Base-by-base conservation (phyloP, 2,329 filamentous ascomycete genomes). In the Drechslerella coelobrocha region DNA sequence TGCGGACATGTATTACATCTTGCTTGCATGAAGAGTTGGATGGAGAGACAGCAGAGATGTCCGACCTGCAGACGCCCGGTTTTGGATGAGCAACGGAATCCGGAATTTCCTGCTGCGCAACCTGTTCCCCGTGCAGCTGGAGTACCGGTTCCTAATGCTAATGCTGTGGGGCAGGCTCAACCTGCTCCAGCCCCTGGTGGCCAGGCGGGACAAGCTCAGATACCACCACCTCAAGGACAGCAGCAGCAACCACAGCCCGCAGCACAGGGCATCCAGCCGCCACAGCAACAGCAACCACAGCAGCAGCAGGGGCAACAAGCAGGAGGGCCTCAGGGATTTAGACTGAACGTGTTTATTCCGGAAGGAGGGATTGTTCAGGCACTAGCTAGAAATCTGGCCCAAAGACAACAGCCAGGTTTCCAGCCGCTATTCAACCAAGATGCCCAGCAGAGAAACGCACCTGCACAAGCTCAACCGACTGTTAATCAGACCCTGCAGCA, bases 1-100 rank as follows among this genome's bases (percentile, higher is more conserved):
- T 99, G 94, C 79, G 92, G 93, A 2, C 94, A 99, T 77, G 94
- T 97, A 39, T 81, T 99, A 39, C 94, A 99, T 79, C 89, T 97
- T 74, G 89, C 92, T 51, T 99, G 94, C 78, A 85, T 99, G 65
- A 91, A 94, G 79, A 96, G 92, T 78, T 99, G 94, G 94, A 84
- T 99, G 26, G 94, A 99, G 81, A 85, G 94, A 73, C 94, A 99
- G 79, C 94, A 99, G 80, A 92, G 96, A 31, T 99, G 94, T 78
- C 94, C 94, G 5, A 99, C 92, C 1, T 99, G 94, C 78, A 87
- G 94, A 75, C 86, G 90, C 54, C 88, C 93, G 14, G 94, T 96
- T 14, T 81, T 91, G 37, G 83, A 84, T 1, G 80, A 61, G 2
- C 53, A 59, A 4, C 41, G 51, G 9, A 17, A 31, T 12, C 51